Base-by-base conservation (phyloP, 306 rosid genomes). In the Cicer arietinum region DNA sequence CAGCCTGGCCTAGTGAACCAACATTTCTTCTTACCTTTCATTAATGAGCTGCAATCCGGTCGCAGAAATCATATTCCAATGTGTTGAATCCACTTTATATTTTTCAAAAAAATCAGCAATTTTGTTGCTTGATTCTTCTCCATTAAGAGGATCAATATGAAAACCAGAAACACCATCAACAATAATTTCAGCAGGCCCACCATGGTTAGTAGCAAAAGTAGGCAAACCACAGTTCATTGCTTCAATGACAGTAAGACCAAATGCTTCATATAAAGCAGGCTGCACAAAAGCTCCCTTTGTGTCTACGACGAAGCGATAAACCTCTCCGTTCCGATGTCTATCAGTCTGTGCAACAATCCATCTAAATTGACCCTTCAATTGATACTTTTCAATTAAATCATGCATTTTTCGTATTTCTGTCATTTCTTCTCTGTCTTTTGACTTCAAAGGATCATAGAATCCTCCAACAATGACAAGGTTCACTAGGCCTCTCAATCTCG, bases 211-310 rank as follows among this genome's bases (percentile, higher is more conserved):
- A 48, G 98, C 98, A 80, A 93, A 93, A 44, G 93, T 91, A 12
- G 98, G 98, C 59, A 93, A 79, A 47, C 97, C 98, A 73, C 92
- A 89, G 84, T 93, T 93, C 98, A 93, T 93, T 53, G 98, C 98
- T 86, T 91, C 98, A 52, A 93, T 93, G 81, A 93, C 97, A 11
- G 98, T 93, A 6, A 93, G 89, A 43, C 97, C 98, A 57, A 93
- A 93, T 60, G 98, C 97, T 85, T 93, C 98, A 79, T 89, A 93
- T 10, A 91, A 78, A 39, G 98, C 96, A 78, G 98, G 98, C 74
- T 91, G 98, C 65, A 93, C 98, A 76, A 93, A 93, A 41, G 94
- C 98, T 80, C 98, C 98, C 80, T 82, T 89, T 17, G 92, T 85
- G 69, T 93, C 97, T 1, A 97, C 97, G 59, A 93, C 83, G 58